phyloP scores from a whole-genome alignment of 129 eudicot genomes.

The Saposhnikovia divaricata region DNA sequence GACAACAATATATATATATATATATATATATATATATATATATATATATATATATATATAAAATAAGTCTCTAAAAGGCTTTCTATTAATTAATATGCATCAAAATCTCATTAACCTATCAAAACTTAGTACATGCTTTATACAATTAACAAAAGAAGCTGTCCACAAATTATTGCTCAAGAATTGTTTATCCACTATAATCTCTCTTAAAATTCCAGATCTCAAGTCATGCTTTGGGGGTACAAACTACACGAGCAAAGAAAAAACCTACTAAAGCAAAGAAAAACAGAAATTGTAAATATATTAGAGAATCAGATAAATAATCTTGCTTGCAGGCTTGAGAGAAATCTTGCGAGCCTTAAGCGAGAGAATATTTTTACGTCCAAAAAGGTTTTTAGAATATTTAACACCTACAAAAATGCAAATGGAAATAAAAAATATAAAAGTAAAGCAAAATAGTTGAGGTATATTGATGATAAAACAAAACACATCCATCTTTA shows the following conservation, averaged over 20 bases:
- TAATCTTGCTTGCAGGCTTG: slow-evolving; percentile 39
- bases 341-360: slow-evolving; percentile 40
- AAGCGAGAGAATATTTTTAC: slow-evolving; percentile 44
- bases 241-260: neutral
- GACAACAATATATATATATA: too few species aligned
- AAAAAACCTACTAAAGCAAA: neutral
- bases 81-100: too few species aligned
- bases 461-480: neutral
- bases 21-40: too few species aligned
- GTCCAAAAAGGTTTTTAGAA: slow-evolving; percentile 30
- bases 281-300: neutral
- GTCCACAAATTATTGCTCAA: neutral
- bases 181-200: neutral
- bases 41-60: too few species aligned
- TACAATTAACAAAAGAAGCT: neutral
- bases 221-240: neutral
- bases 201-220: neutral
- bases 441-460: too few species aligned
- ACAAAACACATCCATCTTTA: neutral
- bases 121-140: neutral
- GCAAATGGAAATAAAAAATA: slow-evolving; percentile 13
- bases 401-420: slow-evolving; percentile 31
- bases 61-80: too few species aligned
- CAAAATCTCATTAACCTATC: neutral
- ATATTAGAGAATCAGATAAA: too few species aligned